These are phyloP conservation scores for Candida pini DNA, from an alignment of 805 yeast genomes.

Conservation along the genomic window DNA sequence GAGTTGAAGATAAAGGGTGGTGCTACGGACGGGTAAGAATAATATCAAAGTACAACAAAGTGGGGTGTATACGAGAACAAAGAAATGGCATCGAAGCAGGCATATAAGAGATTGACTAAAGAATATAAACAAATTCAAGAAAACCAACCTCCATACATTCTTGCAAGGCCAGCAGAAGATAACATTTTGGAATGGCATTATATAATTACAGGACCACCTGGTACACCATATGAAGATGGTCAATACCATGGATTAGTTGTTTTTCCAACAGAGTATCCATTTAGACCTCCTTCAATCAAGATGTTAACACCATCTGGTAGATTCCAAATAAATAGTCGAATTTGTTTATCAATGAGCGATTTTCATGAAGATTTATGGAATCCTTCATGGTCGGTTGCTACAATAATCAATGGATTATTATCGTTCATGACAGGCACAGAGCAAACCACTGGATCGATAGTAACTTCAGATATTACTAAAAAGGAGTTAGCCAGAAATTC, in stretches of 20 bases:
- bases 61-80: too few species aligned
- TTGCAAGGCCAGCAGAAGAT: conserved; percentile 80
- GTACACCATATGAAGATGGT: conserved; percentile 80
- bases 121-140: conserved; percentile 75
- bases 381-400: conserved; percentile 92
- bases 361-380: conserved; percentile 95
- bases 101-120: conserved; percentile 50
- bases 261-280: conserved; percentile 83
- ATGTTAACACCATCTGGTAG: conserved; percentile 91
- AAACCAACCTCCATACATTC: conserved; percentile 79
- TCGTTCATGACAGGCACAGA: conserved; percentile 92
- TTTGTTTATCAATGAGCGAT: conserved; percentile 90
- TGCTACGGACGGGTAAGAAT: too few species aligned
- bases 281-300: conserved; percentile 84
- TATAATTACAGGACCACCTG: conserved; percentile 86
- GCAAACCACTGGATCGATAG: conserved; percentile 75
- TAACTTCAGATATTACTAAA: conserved; percentile 55
- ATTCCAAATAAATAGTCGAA: conserved; percentile 71
- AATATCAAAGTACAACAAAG: too few species aligned
- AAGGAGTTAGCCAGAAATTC: conserved; percentile 53
- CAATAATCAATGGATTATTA: conserved; percentile 78
- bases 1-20: too few species aligned
- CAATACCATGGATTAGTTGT: conserved; percentile 85
- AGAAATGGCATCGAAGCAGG: conserved; percentile 27
- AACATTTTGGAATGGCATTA: conserved; percentile 94